phyloP scores from a whole-genome alignment of 164 flowering plant genomes.

The Protea cynaroides region DNA sequence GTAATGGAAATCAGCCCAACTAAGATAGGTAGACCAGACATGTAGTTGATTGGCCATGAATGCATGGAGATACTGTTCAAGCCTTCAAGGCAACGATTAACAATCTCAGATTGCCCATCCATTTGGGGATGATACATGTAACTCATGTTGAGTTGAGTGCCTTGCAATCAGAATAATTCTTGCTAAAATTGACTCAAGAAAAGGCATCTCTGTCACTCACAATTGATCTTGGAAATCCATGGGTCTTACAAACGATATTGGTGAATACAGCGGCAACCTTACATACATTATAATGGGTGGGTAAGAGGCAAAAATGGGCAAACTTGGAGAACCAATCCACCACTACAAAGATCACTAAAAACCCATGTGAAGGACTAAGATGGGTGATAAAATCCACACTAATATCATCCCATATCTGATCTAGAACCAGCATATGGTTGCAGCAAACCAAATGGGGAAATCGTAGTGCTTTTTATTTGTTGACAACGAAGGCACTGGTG shows the following conservation, averaged over 20 bases:
- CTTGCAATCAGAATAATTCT: neutral
- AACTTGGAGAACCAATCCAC: constrained; percentile 3
- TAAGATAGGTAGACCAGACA: constrained; percentile 1
- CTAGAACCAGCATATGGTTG: too few species aligned
- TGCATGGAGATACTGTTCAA: constrained; percentile 3
- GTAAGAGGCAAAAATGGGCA: neutral
- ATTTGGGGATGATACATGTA: neutral
- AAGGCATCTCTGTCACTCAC: neutral
- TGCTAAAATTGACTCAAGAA: constrained; percentile 6
- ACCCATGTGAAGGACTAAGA: too few species aligned
- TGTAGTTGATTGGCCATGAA: neutral
- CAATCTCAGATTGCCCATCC: constrained; percentile 9
- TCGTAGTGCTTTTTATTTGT: too few species aligned
- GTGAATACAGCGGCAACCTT: neutral
- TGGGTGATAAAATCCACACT: too few species aligned
- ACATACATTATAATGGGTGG: neutral
- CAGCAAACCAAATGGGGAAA: too few species aligned
- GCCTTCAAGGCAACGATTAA: neutral
- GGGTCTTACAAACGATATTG: neutral
- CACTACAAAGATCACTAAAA: neutral
- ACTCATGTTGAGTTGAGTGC: neutral
- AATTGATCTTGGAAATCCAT: constrained; percentile 7
- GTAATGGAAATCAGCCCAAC: constrained; percentile 10
- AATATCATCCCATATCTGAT: too few species aligned
- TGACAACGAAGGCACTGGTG: neutral